These are phyloP conservation scores for Hymenoscyphus albidus DNA, from an alignment of 2,329 filamentous ascomycete species.

Conservation along the genomic window DNA sequence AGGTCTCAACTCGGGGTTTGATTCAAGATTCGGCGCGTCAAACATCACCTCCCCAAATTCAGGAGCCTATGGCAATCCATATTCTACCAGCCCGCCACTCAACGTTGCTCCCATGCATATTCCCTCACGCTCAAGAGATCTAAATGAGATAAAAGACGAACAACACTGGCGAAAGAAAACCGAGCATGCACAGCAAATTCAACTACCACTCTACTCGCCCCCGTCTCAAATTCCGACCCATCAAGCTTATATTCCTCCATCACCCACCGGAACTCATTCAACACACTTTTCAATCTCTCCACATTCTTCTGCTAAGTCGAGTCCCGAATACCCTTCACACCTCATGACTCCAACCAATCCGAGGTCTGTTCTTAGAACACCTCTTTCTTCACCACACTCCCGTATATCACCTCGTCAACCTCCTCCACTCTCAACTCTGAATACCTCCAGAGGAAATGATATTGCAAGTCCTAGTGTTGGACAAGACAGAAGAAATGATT, in stretches of 20 bases:
- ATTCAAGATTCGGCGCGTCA: slow-evolving; percentile 28
- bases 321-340: slow-evolving; percentile 1
- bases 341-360: neutral
- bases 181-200: slow-evolving; percentile 5
- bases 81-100: slow-evolving; percentile 11
- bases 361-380: neutral
- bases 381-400: neutral
- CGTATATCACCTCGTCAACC: neutral
- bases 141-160: neutral
- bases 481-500: slow-evolving; percentile 17
- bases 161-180: slow-evolving; percentile 6
- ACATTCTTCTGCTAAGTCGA: neutral
- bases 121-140: neutral
- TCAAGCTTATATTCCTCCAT: slow-evolving; percentile 24
- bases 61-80: slow-evolving; percentile 23
- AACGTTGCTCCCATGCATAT: slow-evolving; percentile 4
- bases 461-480: slow-evolving; percentile 8
- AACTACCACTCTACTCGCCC: slow-evolving; percentile 5
- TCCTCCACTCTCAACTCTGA: slow-evolving; percentile 1
- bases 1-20: slow-evolving; percentile 21
- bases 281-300: slow-evolving; percentile 11
- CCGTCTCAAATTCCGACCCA: slow-evolving; percentile 19
- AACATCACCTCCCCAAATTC: slow-evolving; percentile 28
- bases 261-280: slow-evolving; percentile 11
- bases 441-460: slow-evolving; percentile 8